Conservation (phyloP, 2,329 filamentous ascomycete genomes). For the Paraconiothyrium brasiliense region DNA sequence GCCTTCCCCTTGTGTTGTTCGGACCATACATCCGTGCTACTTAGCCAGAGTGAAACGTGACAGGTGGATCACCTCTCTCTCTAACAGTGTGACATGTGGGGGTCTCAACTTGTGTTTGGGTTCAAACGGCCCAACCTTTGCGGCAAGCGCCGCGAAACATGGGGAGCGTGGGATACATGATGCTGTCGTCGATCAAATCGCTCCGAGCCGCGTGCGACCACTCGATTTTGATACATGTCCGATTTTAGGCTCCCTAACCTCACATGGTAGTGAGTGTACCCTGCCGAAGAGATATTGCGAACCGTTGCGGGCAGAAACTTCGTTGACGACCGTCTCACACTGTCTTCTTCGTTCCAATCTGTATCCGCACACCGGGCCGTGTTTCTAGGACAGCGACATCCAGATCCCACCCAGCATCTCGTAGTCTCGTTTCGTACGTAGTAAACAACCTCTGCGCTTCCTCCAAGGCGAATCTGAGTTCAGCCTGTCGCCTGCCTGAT, state of each 20-base stretch:
- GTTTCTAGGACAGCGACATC: constrained; percentile 73
- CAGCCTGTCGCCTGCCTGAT: constrained; percentile 55
- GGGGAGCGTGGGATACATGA: constrained; percentile 15
- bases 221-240: not conserved
- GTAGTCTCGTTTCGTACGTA: constrained; percentile 54
- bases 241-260: not conserved
- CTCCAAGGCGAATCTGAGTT: constrained; percentile 51
- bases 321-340: constrained; percentile 13
- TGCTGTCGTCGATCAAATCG: constrained; percentile 23
- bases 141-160: constrained; percentile 20
- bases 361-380: constrained; percentile 56
- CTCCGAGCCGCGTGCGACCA: constrained; percentile 11
- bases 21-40: constrained; percentile 13
- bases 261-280: not conserved
- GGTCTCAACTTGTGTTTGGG: constrained; percentile 12
- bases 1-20: constrained; percentile 7
- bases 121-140: constrained; percentile 16
- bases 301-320: constrained; percentile 7
- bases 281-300: constrained; percentile 4
- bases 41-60: constrained; percentile 22
- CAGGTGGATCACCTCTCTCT: constrained; percentile 17
- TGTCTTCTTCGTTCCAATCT: constrained; percentile 25
- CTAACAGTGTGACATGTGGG: constrained; percentile 22
- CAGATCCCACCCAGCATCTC: constrained; percentile 71
- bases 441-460: constrained; percentile 56